Conservation (phyloP, 805 yeast species). For the Candida gorgasii region DNA sequence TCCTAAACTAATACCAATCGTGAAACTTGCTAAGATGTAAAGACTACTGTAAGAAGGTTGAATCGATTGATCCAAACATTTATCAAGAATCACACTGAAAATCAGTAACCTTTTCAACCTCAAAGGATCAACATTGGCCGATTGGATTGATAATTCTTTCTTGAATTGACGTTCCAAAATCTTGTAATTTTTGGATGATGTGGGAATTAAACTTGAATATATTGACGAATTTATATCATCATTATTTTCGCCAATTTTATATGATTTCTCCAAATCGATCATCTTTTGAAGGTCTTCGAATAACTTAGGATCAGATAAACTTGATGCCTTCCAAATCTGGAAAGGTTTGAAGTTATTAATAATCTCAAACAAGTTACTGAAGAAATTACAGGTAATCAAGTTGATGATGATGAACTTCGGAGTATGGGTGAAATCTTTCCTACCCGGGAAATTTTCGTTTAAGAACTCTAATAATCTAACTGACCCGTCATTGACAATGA, state of each 20-base stretch:
- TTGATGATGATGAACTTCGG: conserved; percentile 39
- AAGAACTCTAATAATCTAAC: conserved; percentile 26
- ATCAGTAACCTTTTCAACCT: conserved; percentile 11
- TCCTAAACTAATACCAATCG: conserved; percentile 41
- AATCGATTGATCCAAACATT: not conserved
- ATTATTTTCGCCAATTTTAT: conserved; percentile 7
- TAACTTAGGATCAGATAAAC: conserved; percentile 27
- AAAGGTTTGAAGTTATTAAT: conserved; percentile 33
- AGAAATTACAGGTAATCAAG: conserved; percentile 41
- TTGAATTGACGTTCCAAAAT: conserved; percentile 28
- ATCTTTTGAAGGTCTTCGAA: conserved; percentile 27
- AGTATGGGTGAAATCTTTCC: conserved; percentile 1
- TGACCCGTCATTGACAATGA: conserved; percentile 43
- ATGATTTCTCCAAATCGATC: conserved; percentile 24
- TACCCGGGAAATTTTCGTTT: conserved; percentile 14
- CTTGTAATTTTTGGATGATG: conserved; percentile 28
- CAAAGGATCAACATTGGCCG: conserved; percentile 15
- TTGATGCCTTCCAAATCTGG: conserved; percentile 42
- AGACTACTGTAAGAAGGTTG: conserved; percentile 26
- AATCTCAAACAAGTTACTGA: conserved; percentile 38
- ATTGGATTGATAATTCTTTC: conserved; percentile 25
- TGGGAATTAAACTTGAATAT: conserved; percentile 25
- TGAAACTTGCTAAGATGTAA: conserved; percentile 34
- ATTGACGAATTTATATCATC: conserved; percentile 10
- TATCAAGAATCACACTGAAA: conserved; percentile 3